Base-by-base conservation (phyloP, 352 stramenopile genomes). In the Globisporangium middletonii region DNA sequence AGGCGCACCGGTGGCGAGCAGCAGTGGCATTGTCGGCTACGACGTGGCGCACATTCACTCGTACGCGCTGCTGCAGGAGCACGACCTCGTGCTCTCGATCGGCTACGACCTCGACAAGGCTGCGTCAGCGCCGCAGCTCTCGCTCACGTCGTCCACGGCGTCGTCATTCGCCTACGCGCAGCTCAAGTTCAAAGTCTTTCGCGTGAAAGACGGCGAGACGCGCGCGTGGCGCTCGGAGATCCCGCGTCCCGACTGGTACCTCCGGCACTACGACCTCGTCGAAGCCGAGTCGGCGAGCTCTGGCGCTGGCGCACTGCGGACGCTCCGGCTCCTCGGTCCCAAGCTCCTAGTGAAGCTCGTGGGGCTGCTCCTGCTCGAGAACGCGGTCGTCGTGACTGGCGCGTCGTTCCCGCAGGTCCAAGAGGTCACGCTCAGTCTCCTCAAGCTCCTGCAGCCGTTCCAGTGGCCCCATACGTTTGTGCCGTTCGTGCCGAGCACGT, bases 401-500 rank as follows among this genome's bases (percentile, higher is more conserved):
- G 75, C 71, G 41, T 93, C 83, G 26, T 88, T 90, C 42, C 67
- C 79, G 8, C 65, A 87, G 51, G 80, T 93, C 11, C 83, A 95
- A 50, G 80, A 91, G 48, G 79, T 93, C 18, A 72, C 76, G 4
- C 70, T 88, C 19, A 83, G 72, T 49, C 49, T 95, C 42, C 52
- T 93, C 28, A 83, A 83, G 59, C 58, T 95, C 30, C 57, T 95
- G 12, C 62, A 83, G 44, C 85, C 85, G n/a, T 95, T 95, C 57
- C 67, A 59, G 26, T 95, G 85, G 85, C 79, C 88, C 46, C 80
- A 90, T 61, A 88, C 78, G 23, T 87, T 89, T 48, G 50, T 91
- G 4, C 83, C 85, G 27, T 92, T 91, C 53, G 58, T 93, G 8
- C 79, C 83, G 12, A 73, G 90, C 15, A 65, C 81, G 27, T 92